Evolutionary conservation across 1,139 yeast genomes (phyloP), one percentile per base, ranked within the genome.

Genomic region (Candida neerlandica): DNA sequence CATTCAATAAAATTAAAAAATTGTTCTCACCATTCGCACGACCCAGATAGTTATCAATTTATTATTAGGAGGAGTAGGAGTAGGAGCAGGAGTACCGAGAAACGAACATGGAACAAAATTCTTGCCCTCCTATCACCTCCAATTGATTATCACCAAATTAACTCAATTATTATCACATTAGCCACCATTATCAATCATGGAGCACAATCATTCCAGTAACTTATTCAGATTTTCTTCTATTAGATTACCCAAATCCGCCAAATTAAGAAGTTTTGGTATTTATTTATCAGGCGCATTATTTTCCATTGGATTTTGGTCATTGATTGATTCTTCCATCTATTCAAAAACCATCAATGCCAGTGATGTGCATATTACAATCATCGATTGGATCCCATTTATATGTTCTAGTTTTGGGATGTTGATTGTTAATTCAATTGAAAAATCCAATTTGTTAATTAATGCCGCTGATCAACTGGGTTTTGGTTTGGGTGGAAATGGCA

Each of bases 371-470:
- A 89, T 94, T 32, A 85, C 95, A 4, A 88, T 94, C 64, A 84
- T 87, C 37, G 99, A 94, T 69, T 94, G 99, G 99, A 82, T 94
- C 47, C 99, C 99, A 5, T 85, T 88, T 56, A 80, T 94, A 26
- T 87, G 97, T 58, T 86, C 96, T 4, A 82, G 95, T 1, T 68
- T 90, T 43, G 99, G 99, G 6, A 92, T 92, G 92, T 71, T 92
- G 46, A 87, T 92, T 55, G 96, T 94, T 54, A 94, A 90, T 62
- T 85, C 96, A 5, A 90, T 94, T 46, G 99, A 94, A 62, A 94
- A 94, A 69, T 78, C 85, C 45, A 84, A 91, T 56, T 76, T 92
- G 55, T 69, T 88, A 52, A 77, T 63, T 46, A 77, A 84, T 56
- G 83, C 81, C 56, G 83, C 81, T 50, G 80, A 77, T 50, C 73